Evolutionary conservation across 2,329 filamentous ascomycete species (phyloP).

Genomic region (Torrubiella hemipterigena): DNA sequence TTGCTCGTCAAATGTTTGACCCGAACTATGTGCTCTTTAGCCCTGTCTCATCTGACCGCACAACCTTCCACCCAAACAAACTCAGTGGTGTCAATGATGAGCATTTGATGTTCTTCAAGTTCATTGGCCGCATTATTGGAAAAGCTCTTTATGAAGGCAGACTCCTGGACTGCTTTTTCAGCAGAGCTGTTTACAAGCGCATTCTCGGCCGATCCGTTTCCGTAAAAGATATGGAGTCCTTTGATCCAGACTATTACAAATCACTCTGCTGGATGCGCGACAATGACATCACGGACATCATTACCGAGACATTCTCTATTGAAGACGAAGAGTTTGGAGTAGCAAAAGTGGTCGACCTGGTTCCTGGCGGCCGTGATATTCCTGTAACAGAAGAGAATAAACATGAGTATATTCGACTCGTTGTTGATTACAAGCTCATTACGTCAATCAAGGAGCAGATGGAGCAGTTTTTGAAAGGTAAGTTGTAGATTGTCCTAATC

Average conservation of each 20-base stretch:
- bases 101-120: constrained; percentile 97
- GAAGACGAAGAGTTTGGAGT: constrained; percentile 92
- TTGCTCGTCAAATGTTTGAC: constrained; percentile 97
- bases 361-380: constrained; percentile 80
- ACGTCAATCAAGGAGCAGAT: constrained; percentile 91
- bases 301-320: constrained; percentile 90
- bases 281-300: constrained; percentile 96
- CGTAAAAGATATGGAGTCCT: constrained; percentile 98
- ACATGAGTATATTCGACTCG: constrained; percentile 87
- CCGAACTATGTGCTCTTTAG: constrained; percentile 94
- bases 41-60: constrained; percentile 91
- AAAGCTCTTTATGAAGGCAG: constrained; percentile 95
- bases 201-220: constrained; percentile 92
- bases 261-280: constrained; percentile 97
- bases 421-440: constrained; percentile 87
- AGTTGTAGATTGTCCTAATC: constrained; percentile 11
- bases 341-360: constrained; percentile 74
- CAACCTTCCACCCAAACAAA: constrained; percentile 96
- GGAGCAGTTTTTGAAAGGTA: constrained; percentile 79
- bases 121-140: constrained; percentile 95
- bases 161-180: constrained; percentile 96
- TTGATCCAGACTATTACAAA: constrained; percentile 98
- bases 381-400: constrained; percentile 97
- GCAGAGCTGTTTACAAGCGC: constrained; percentile 94
- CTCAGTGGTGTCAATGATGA: constrained; percentile 89